Evolutionary conservation across 768 basidiomycete species (phyloP).

Genomic region (Mycena rebaudengoi): DNA sequence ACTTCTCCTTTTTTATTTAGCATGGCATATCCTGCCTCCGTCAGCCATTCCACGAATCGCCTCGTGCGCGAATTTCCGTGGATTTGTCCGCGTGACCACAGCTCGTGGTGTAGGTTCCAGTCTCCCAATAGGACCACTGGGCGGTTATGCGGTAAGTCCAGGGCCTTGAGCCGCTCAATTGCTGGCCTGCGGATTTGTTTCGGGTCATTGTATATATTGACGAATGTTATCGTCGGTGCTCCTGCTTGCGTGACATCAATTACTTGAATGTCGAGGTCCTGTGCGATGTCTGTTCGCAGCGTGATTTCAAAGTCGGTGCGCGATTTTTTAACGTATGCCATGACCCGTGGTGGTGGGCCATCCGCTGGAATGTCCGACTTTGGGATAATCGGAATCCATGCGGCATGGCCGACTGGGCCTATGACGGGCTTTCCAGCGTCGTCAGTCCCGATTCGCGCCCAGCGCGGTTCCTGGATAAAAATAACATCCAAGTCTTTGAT

Average conservation of each 20-base stretch:
- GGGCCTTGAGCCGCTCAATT: not conserved
- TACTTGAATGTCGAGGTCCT: slow-evolving; percentile 34
- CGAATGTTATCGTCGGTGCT: slow-evolving; percentile 21
- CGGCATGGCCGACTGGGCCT: slow-evolving; percentile 12
- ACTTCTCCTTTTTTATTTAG: slow-evolving; percentile 6
- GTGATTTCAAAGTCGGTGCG: slow-evolving; percentile 31
- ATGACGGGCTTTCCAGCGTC: not conserved
- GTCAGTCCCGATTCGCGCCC: slow-evolving; percentile 28
- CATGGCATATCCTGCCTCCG: not conserved
- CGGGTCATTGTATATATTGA: slow-evolving; percentile 38
- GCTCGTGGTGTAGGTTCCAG: slow-evolving; percentile 10
- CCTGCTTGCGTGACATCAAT: slow-evolving; percentile 29
- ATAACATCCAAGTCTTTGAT: slow-evolving; percentile 31
- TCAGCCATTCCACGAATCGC: not conserved
- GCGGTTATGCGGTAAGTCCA: not conserved
- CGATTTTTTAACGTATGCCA: slow-evolving; percentile 28
- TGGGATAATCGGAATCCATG: slow-evolving; percentile 21
- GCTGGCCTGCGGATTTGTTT: not conserved
- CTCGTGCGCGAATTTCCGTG: not conserved
- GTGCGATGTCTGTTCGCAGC: slow-evolving; percentile 30
- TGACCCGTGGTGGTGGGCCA: not conserved
- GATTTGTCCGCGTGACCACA: not conserved
- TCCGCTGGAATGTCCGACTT: not conserved
- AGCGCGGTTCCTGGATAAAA: slow-evolving; percentile 35
- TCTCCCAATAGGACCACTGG: not conserved